These are phyloP conservation scores for Oryza glaberrima DNA, from an alignment of 176 grass and related monocot species.

Conservation along the genomic window DNA sequence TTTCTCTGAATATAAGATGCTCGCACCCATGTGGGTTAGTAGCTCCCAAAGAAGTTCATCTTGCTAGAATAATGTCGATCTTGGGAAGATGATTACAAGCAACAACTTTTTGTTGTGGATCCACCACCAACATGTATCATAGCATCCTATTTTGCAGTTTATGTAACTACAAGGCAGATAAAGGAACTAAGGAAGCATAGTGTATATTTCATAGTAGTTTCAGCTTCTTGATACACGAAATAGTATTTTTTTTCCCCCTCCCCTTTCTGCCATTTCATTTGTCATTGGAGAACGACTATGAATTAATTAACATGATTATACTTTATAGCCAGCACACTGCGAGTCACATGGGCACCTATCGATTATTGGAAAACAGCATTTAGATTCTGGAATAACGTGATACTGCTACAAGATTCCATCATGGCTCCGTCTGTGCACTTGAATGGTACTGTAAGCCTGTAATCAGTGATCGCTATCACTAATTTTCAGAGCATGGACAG, in stretches of 20 bases:
- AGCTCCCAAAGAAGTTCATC: slow-evolving; percentile 10
- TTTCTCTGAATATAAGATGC: slow-evolving; percentile 12
- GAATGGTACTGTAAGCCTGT: neutral
- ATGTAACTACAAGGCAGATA: slow-evolving; percentile 39
- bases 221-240: neutral
- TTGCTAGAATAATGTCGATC: slow-evolving; percentile 18
- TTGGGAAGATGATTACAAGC: slow-evolving; percentile 25
- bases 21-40: slow-evolving; percentile 21
- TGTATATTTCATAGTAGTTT: slow-evolving; percentile 5
- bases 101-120: slow-evolving; percentile 31
- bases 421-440: neutral
- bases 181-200: neutral
- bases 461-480: neutral
- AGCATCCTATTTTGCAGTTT: slow-evolving; percentile 21
- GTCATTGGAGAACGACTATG: neutral
- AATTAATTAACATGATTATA: neutral
- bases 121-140: slow-evolving; percentile 27
- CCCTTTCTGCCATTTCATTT: slow-evolving; percentile 1
- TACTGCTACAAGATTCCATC: neutral
- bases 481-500: neutral
- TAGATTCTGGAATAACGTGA: neutral
- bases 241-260: neutral
- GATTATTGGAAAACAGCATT: neutral
- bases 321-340: neutral
- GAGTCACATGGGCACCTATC: neutral